Conservation (phyloP, 345 rosid genomes). For the Moringa oleifera region DNA sequence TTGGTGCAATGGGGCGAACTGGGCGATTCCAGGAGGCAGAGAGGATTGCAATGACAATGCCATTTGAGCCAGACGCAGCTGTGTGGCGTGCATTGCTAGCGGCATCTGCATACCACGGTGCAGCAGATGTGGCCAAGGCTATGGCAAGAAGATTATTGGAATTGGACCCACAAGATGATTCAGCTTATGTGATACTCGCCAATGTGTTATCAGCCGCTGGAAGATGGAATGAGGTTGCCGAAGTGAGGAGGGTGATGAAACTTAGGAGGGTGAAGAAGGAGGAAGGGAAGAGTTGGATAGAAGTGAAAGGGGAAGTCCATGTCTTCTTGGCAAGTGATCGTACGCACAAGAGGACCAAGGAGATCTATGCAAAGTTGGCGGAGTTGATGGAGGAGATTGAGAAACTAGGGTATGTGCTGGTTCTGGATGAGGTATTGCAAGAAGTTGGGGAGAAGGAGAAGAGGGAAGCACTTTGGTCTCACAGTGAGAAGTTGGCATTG, state of each 20-base stretch:
- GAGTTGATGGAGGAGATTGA: conserved; percentile 35
- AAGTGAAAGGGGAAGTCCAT: conserved; percentile 41
- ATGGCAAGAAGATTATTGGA: conserved; percentile 25
- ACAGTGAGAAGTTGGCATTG: conserved; percentile 54
- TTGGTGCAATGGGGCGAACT: conserved; percentile 28
- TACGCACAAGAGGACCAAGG: conserved; percentile 28
- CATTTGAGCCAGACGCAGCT: conserved; percentile 40
- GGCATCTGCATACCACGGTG: conserved; percentile 26
- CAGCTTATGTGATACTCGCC: conserved; percentile 33
- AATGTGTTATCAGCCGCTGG: conserved; percentile 27
- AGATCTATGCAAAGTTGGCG: conserved; percentile 30
- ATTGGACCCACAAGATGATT: conserved; percentile 30
- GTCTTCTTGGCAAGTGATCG: conserved; percentile 45
- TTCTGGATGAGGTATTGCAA: conserved; percentile 28
- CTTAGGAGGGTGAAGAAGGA: conserved; percentile 33
- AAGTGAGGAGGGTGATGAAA: conserved; percentile 32
- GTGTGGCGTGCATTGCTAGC: conserved; percentile 39
- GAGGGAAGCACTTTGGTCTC: conserved; percentile 35
- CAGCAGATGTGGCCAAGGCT: conserved; percentile 24
- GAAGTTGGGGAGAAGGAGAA: conserved; percentile 32
- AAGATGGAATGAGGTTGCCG: conserved; percentile 34
- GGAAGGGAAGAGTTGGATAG: conserved; percentile 43
- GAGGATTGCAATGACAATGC: conserved; percentile 26
- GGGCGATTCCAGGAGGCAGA: conserved; percentile 33
- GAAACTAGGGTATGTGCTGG: conserved; percentile 33